Evolutionary conservation across 306 rosid genomes (phyloP), one percentile per base, ranked within the genome.

Genomic region (Rosa lucieae): DNA sequence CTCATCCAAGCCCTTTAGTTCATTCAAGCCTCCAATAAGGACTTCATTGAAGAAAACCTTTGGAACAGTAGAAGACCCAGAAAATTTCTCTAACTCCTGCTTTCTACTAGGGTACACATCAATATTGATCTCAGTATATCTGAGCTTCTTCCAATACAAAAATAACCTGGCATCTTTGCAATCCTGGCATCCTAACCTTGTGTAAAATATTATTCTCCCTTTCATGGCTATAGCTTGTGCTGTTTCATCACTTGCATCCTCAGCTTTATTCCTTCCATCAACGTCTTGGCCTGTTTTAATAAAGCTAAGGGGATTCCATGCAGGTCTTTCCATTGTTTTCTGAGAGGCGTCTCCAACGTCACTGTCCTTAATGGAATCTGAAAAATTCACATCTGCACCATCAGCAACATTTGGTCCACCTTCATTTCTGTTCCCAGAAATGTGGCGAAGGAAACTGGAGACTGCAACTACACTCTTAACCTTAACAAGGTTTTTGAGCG

Each of bases 11-110:
- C 67, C 72, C 80, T 78, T 92, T 48, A 94, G 90, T 78, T 92
- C 94, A 46, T 73, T 83, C 88, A 91, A 73, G 69, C 98, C 98
- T 79, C 97, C 99, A 72, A 95, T 84, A 76, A 89, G 81, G 81
- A 89, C 83, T 80, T 90, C 91, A 82, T 91, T 95, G 81, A 95
- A 95, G 82, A 86, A 92, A 52, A 95, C 82, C 88, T 89, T 95
- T 1, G 98, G 97, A 81, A 95, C 96, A 56, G 88, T 78, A 65
- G 89, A 81, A 81, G 95, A 87, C 78, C 92, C 92, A 48, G 96
- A 82, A 84, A 89, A 73, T 86, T 85, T 91, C 74, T 92, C 97
- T 81, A 92, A 84, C 86, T 95, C 99, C 70, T 29, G 77, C 87
- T 85, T 89, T 87, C 99, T 87, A 71, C 87, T 20, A 49, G 99